Base-by-base conservation (phyloP, 352 stramenopile genomes). In the Phytophthora tentaculata region DNA sequence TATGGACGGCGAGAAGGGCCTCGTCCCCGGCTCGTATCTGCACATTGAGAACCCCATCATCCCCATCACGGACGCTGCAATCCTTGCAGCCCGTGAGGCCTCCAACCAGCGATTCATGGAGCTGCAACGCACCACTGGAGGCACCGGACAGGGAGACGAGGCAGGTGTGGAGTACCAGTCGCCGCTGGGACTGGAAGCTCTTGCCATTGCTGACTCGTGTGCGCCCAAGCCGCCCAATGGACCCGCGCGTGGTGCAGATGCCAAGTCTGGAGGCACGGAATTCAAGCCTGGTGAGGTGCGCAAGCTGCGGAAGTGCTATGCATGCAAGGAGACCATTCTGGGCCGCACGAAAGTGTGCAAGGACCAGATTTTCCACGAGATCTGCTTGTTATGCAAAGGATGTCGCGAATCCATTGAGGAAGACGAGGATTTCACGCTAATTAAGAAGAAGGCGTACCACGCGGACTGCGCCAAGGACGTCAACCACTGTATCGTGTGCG, bases 391-490 rank as follows among this genome's bases (percentile, higher is more conserved):
- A 29, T 93, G 86, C 28, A 84, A 82, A 45, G 80, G 78, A 7
- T 95, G 86, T 58, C 83, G 86, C 20, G 86, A 92, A 39, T 71
- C 78, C 17, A 95, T 95, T 54, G 84, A 90, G 61, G 86, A 95
- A 50, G 67, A 89, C 26, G 86, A 93, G 41, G 84, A 95, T 16
- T 92, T 88, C 23, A 81, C 79, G 28, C 77, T 95, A 19, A 88
- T 92, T 55, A 90, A 90, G 71, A 95, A 92, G 54, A 90, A 90
- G 71, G 86, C 86, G 29, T 95, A 92, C 56, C 86, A 95, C 53
- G 69, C 74, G 0, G 79, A 92, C n/a, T 95, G 86, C 53, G 86
- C 83, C 19, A 71, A 85, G 17, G 80, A 92, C 19, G 72, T 92
- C 2, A 77, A 77, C 17, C 78, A 93, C 64, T 95, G 86, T 69